Percentiles rank a stretch among this genome's conserved stretches.
phyloP scores from a whole-genome alignment of 495 filamentous ascomycete species.

The Penicillium cinerascens region DNA sequence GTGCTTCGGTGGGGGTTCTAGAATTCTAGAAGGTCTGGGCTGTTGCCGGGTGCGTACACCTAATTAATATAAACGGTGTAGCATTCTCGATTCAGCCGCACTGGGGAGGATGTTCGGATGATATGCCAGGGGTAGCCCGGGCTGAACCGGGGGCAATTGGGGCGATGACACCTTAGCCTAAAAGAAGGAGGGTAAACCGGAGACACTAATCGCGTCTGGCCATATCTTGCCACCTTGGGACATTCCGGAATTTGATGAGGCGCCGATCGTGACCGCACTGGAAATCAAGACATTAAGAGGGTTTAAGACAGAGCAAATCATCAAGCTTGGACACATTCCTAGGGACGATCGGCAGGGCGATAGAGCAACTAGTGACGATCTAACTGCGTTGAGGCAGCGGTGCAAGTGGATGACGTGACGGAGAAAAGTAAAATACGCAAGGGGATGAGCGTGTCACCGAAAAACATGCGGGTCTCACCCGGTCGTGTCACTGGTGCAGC shows the following conservation, averaged over 20 bases:
- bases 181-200: neutral
- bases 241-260: neutral
- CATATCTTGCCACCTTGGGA: neutral
- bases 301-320: neutral
- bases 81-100: neutral
- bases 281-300: neutral
- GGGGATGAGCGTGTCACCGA: conserved; percentile 16
- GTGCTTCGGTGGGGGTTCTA: conserved; percentile 25
- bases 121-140: too few relatives aligned
- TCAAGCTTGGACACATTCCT: conserved; percentile 5
- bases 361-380: neutral
- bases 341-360: conserved; percentile 13
- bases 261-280: neutral
- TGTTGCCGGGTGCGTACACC: neutral
- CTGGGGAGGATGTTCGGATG: too few relatives aligned
- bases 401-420: conserved; percentile 12
- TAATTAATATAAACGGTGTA: neutral
- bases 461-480: neutral
- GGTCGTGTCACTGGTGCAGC: neutral
- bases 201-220: neutral
- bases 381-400: neutral
- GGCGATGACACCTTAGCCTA: neutral
- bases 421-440: conserved; percentile 9
- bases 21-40: conserved; percentile 27
- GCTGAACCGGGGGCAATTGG: neutral